phyloP scores from a whole-genome alignment of 106 monocot genomes.

The Amphibolis antarctica region DNA sequence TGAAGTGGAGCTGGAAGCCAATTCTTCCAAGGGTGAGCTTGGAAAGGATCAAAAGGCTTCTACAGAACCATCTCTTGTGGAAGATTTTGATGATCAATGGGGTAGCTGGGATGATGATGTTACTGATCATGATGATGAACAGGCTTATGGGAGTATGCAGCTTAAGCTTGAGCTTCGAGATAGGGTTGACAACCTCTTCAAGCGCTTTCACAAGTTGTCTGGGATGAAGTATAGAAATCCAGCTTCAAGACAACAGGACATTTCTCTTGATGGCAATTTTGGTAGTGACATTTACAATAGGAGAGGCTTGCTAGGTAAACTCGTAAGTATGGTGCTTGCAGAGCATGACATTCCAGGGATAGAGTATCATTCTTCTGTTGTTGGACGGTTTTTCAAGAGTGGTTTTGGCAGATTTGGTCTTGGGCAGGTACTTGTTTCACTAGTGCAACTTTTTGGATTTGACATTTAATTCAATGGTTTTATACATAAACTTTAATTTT shows the following conservation, averaged over 20 bases:
- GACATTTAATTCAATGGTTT: neutral
- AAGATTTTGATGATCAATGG: conserved; percentile 94
- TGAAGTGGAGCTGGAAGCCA: conserved; percentile 60
- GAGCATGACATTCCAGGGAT: conserved; percentile 71
- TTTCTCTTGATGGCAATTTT: conserved; percentile 28
- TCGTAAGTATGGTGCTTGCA: conserved; percentile 45
- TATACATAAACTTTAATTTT: neutral
- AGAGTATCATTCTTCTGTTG: conserved; percentile 84
- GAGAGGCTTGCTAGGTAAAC: conserved; percentile 69
- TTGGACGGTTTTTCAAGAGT: conserved; percentile 88
- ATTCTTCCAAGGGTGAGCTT: conserved; percentile 24
- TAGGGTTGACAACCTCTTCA: conserved; percentile 79
- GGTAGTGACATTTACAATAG: conserved; percentile 32
- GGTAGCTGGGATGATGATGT: conserved; percentile 86
- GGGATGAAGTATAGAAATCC: conserved; percentile 53
- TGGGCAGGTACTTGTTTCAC: conserved; percentile 53
- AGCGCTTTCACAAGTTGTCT: conserved; percentile 68
- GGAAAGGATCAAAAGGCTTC: conserved; percentile 16
- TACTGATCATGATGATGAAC: conserved; percentile 35
- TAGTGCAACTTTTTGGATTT: neutral
- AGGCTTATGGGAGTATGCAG: conserved; percentile 66
- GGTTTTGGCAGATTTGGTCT: conserved; percentile 99
- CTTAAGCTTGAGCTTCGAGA: conserved; percentile 89
- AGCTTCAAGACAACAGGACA: conserved; percentile 28
- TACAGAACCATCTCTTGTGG: conserved; percentile 18